These are phyloP conservation scores for Spathaspora boniae DNA, from an alignment of 805 yeast species.

Conservation along the genomic window DNA sequence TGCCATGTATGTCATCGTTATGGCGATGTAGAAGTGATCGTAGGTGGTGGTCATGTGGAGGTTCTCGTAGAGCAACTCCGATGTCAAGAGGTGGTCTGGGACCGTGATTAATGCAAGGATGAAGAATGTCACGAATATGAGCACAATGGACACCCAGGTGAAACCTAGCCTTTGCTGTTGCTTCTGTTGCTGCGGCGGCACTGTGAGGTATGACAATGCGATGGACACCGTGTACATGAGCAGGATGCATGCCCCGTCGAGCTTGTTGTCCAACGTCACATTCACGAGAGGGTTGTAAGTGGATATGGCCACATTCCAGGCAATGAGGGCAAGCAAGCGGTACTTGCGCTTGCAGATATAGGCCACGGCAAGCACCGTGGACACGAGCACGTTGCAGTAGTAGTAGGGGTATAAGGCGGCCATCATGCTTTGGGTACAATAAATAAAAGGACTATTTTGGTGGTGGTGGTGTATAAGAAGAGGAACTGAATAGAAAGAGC, in stretches of 20 bases:
- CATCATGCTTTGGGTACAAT: too few species aligned
- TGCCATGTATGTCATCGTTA: slow-evolving; percentile 12
- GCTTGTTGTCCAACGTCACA: background rate
- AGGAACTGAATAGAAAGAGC: too few species aligned
- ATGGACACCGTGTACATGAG: background rate
- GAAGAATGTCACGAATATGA: slow-evolving; percentile 3
- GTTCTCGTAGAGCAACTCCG: too few species aligned
- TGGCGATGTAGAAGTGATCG: slow-evolving; percentile 23
- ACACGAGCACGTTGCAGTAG: background rate
- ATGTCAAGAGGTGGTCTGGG: slow-evolving; percentile 16
- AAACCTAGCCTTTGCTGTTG: background rate
- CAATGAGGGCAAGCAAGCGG: background rate
- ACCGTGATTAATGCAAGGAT: background rate
- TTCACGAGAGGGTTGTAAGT: background rate
- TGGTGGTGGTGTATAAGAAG: too few species aligned
- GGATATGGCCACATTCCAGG: background rate
- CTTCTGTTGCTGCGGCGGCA: background rate
- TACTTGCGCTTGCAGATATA: background rate
- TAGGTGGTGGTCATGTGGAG: slow-evolving; percentile 20
- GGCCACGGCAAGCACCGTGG: background rate
- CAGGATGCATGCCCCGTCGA: background rate
- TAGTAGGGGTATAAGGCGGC: slow-evolving; percentile 1
- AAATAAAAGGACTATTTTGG: too few species aligned
- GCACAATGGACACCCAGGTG: background rate
- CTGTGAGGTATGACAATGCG: background rate